Base-by-base conservation (phyloP, 306 rosid species). In the Ziziphus jujuba region DNA sequence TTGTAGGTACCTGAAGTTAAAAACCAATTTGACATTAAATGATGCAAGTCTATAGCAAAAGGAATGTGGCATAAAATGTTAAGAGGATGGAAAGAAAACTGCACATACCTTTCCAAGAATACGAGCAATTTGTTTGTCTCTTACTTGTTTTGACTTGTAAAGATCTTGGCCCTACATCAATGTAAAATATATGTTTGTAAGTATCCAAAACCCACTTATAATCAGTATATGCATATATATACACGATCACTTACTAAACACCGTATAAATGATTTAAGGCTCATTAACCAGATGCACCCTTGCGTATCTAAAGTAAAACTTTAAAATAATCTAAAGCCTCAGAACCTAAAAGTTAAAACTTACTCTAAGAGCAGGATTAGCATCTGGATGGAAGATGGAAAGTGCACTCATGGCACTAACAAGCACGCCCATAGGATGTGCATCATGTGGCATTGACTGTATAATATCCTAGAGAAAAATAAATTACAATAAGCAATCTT, bases 381-480 rank as follows among this genome's bases (percentile, higher is more conserved):
- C 95, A 79, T 91, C 95, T 16, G 97, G 97, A 67, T 91, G 97
- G 72, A 77, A 88, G 71, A 87, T 79, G n/a, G 97, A 91, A 61
- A 91, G 91, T 38, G 95, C 89, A 65, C 97, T 86, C 78, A 91
- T 80, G 35, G 97, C 90, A 74, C 89, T 88, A 56, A 86, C 90
- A 75, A 91, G 95, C 44, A 88, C 87, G 14, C 97, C 97, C 97
- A 91, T 91, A 14, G 97, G 97, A 85, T 91, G 97, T 64, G 97
- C 95, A 87, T 91, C 97, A 73, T 91, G 97, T 70, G 97, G 95
- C 95, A 91, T 91, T 71, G 92, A 64, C 56, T 91, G 92, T 72
- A 91, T 91, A 54, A 91, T 83, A 70, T 91, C 91, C 97, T 91
- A 77, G 71, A 77, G 65, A 56, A 67, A 67, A 35, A 69, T n/a